Base-by-base conservation (phyloP, 768 basidiomycete genomes). In the Pholiota microspora region DNA sequence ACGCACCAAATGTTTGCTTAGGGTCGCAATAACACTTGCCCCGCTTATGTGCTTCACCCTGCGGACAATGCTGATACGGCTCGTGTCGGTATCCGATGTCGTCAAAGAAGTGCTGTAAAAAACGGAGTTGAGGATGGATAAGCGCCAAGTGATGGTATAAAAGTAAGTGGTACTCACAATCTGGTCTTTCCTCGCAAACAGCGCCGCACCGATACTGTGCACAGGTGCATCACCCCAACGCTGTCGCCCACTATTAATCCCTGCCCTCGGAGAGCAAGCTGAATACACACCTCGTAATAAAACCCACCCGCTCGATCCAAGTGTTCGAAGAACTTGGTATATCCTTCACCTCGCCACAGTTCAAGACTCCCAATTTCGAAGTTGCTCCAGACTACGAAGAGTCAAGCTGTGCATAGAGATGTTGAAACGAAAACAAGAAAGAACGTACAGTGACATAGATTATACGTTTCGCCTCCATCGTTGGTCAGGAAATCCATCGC, bases 151-250 rank as follows among this genome's bases (percentile, higher is more conserved):
- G n/a, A n/a, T n/a, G n/a, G n/a, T 46, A 24, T 5, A 24, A 16
- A 10, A 42, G 25, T 9, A 34, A 7, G 12, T 35, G 10, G 4
- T 5, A 51, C 49, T 40, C 25, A 51, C 49, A 23, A 93, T 75
- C 62, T 88, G 84, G n/a, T 84, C 79, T 61, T 82, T 85, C 18
- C 73, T 69, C 3, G 84, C 78, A 62, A 94, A 88, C 23, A 94
- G 70, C 0, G 89, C 81, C 1, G 85, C 91, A 2, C 83, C 92
- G 51, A 94, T 89, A 31, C 84, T 87, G 63, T 94, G 92, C 0
- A 94, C 87, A 0, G 90, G 91, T 0, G 92, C 92, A 64, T 93
- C 92, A 9, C 92, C 92, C 89, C 88, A 89, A 8, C 88, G 80
- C 80, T n/a, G n/a, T n/a, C n/a, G n/a, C n/a, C n/a, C n/a, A n/a